A percentile compares a stretch with the other conserved stretches of the same genome.
Evolutionary conservation across 192 early-diverging fungal genomes (phyloP).

Genomic region (Phlyctochytrium bullatum): DNA sequence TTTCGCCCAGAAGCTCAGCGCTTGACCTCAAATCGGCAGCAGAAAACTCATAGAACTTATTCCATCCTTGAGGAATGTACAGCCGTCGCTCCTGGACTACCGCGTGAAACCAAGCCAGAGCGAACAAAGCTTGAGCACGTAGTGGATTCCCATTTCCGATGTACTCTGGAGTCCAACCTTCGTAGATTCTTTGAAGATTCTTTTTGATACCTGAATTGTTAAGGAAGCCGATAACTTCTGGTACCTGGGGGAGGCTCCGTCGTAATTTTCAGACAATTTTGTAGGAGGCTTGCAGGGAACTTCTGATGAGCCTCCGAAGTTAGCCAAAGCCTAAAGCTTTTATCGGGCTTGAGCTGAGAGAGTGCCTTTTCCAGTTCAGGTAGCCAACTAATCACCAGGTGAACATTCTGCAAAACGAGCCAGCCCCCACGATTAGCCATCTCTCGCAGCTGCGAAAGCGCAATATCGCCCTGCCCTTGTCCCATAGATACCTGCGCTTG

Average conservation of each 20-base stretch:
- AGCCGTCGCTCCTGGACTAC: slow-evolving; percentile 57
- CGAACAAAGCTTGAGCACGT: slow-evolving; percentile 56
- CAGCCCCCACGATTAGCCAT: slow-evolving; percentile 40
- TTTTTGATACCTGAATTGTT: slow-evolving; percentile 49
- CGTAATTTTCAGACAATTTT: slow-evolving; percentile 54
- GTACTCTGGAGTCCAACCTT: slow-evolving; percentile 48
- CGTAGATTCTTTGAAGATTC: slow-evolving; percentile 52
- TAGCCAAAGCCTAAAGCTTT: slow-evolving; percentile 54
- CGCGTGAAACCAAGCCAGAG: slow-evolving; percentile 60
- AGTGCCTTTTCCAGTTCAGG: slow-evolving; percentile 52
- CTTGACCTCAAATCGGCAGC: slow-evolving; percentile 53
- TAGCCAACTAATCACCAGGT: slow-evolving; percentile 56
- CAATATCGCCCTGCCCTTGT: slow-evolving; percentile 56
- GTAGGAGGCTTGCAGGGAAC: slow-evolving; percentile 48
- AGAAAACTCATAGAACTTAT: slow-evolving; percentile 64
- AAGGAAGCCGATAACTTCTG: background rate
- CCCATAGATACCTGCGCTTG: slow-evolving; percentile 51
- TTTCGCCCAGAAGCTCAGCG: slow-evolving; percentile 43
- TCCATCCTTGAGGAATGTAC: slow-evolving; percentile 65
- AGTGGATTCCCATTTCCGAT: slow-evolving; percentile 38
- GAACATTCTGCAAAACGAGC: slow-evolving; percentile 59
- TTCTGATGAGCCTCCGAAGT: slow-evolving; percentile 54
- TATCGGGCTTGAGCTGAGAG: slow-evolving; percentile 23
- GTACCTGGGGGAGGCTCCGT: slow-evolving; percentile 57
- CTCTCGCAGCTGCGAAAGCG: slow-evolving; percentile 36